Evolutionary conservation across 2,329 filamentous ascomycete genomes (phyloP), one percentile per base, ranked within the genome.

Genomic region (Paradendryphiella salina): DNA sequence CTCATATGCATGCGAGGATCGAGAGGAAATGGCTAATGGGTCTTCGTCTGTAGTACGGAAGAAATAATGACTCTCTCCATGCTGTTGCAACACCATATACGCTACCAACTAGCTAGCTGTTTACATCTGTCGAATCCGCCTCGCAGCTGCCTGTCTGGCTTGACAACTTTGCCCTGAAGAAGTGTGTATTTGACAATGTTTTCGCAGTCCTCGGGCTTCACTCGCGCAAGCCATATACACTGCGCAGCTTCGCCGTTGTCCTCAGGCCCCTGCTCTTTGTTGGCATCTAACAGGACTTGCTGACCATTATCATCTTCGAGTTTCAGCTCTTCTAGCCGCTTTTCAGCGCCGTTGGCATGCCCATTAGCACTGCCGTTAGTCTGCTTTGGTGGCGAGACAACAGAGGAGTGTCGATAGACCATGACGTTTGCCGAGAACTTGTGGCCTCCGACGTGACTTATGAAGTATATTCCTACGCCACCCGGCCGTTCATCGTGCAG

Each of bases 341-440:
- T 67, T 61, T 70, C 35, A 14, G 70, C 60, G 4, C 63, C 63
- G 26, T 69, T 60, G 14, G 47, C 32, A 7, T 65, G 59, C 1
- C 59, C 63, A 10, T 66, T 60, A 8, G 32, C 28, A 9, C 18
- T 28, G 5, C 49, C 40, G 38, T 64, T 63, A 5, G 51, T 43
- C 23, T 62, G 36, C 17, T 56, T 59, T 3, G 60, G 54, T 14
- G 46, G 54, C 20, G 61, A 52, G 0, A 66, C 49, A 0, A 60
- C 65, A 1, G 66, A 65, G 0, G 65, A 78, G 14, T 82, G 81
- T 8, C 94, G 83, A 73, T 99, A 97, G 1, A 99, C 80, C 78
- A 99, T 89, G 63, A 97, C 85, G 66, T 99, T 99, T 21, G 94
- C 94, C 38, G 87, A 86, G 76, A 96, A 97, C 77, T 96, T 96